Evolutionary conservation across 805 yeast species (phyloP), one percentile per base, ranked within the genome.

Genomic region (Blastobotrys attinorum): DNA sequence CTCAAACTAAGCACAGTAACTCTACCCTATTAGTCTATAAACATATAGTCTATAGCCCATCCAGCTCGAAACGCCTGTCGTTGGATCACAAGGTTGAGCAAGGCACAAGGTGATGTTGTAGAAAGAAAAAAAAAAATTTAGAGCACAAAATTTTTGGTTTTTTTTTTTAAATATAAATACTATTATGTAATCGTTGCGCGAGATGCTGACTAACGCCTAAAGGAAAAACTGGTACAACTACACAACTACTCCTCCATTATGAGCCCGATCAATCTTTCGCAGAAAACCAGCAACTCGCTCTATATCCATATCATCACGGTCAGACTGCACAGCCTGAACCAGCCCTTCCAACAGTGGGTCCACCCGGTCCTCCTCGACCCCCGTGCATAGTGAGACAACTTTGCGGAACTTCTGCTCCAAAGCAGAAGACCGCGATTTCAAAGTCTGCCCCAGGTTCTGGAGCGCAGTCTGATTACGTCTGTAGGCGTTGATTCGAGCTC

Each of bases 311-410:
- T 76, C 81, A 48, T 75, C 83, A 1, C 85, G 83, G 58, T 82
- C 89, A 48, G 90, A 83, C 50, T 89, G 95, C 4, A 90, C 96
- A 16, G 96, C 96, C 56, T 81, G 83, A 25, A 92, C 76, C 40
- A 90, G 70, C 3, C 90, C 95, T 51, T 85, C 92, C 40, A 90
- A 70, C 54, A 92, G 72, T 43, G 72, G 75, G 59, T 86, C 95
- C 25, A 92, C 94, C 49, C 79, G 81, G 42, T 74, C 76, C 43
- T 83, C 84, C 38, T 79, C 88, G 22, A 87, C 90, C 21, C 92
- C 92, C 2, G 96, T 83, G 67, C 97, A 89, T 41, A 87, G 69
- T 22, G 95, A 79, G 31, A 90, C 88, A 15, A 90, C 96, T 54
- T 84, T 74, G 55, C 92, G 80, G 66, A 88, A 92, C 61, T 90